These are phyloP conservation scores for Chernovozyma aurita DNA, from an alignment of 1,139 yeast genomes.

Conservation along the genomic window DNA sequence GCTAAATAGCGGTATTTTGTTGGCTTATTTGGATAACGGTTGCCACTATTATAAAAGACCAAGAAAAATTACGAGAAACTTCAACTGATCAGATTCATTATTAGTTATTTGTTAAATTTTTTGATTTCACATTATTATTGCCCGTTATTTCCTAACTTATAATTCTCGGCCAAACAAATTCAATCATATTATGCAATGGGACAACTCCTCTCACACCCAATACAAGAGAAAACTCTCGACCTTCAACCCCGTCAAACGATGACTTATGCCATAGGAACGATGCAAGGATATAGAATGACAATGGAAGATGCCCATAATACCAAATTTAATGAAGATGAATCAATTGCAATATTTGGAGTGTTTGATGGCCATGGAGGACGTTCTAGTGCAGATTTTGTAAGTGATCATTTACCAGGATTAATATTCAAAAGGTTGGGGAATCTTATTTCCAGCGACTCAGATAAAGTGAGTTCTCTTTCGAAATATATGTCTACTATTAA, in stretches of 20 bases:
- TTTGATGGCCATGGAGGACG: constrained; percentile 83
- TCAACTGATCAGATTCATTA: too few species aligned
- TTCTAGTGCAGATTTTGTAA: constrained; percentile 52
- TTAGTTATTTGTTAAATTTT: too few species aligned
- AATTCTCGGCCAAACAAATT: too few species aligned
- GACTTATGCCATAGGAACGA: constrained; percentile 64
- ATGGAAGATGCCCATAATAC: constrained; percentile 76
- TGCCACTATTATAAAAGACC: too few species aligned
- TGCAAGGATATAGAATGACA: constrained; percentile 74
- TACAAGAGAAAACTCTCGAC: constrained; percentile 61
- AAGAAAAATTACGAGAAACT: too few species aligned
- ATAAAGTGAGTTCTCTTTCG: not conserved
- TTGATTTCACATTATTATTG: too few species aligned
- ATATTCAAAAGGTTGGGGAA: constrained; percentile 25
- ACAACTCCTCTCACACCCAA: constrained; percentile 69
- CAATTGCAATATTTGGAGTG: constrained; percentile 61
- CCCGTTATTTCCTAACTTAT: too few species aligned
- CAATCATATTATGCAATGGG: constrained; percentile 46
- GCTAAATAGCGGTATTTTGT: too few species aligned
- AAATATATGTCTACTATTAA: constrained; percentile 34
- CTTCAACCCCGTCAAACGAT: constrained; percentile 38
- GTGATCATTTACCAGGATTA: constrained; percentile 36
- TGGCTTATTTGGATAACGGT: too few species aligned
- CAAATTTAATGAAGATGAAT: constrained; percentile 36
- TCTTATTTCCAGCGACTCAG: not conserved